phyloP scores from a whole-genome alignment of 2,329 filamentous ascomycete genomes.

The Colletotrichum liriopes region DNA sequence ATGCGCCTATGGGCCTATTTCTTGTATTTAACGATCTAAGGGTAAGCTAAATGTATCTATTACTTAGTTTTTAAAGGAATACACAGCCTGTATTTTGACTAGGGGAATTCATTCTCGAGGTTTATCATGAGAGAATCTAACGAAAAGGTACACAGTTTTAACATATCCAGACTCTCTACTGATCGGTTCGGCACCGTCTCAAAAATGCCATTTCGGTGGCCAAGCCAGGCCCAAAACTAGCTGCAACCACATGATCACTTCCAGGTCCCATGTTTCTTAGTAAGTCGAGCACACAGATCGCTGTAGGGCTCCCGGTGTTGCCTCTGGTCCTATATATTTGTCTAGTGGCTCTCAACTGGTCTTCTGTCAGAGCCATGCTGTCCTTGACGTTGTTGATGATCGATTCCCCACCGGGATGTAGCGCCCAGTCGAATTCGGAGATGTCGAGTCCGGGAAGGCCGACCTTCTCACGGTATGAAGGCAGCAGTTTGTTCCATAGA shows the following conservation, averaged over 20 bases:
- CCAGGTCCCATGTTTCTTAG: slow-evolving; percentile 23
- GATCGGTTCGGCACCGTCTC: slow-evolving; percentile 3
- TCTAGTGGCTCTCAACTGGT: slow-evolving; percentile 26
- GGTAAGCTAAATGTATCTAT: too few species aligned
- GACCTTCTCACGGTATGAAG: slow-evolving; percentile 18
- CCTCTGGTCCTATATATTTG: slow-evolving; percentile 22
- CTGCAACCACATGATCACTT: slow-evolving; percentile 23
- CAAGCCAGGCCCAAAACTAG: slow-evolving; percentile 27
- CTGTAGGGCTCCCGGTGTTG: slow-evolving; percentile 27
- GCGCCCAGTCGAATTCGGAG: slow-evolving; percentile 25
- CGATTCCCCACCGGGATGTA: slow-evolving; percentile 24
- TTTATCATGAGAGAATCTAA: too few species aligned
- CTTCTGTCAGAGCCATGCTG: slow-evolving; percentile 16
- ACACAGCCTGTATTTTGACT: too few species aligned
- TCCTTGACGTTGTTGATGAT: slow-evolving; percentile 27
- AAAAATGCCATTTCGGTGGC: slow-evolving; percentile 33
- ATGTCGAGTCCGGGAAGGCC: slow-evolving; percentile 4
- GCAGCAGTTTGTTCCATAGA: slow-evolving; percentile 12
- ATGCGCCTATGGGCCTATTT: too few species aligned
- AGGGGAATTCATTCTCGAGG: too few species aligned
- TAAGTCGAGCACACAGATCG: slow-evolving; percentile 25
- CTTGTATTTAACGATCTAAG: too few species aligned
- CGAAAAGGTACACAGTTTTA: too few species aligned
- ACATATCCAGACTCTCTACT: background rate
- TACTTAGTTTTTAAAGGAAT: too few species aligned